These are phyloP conservation scores for Gaertneriomyces semiglobifer DNA, from an alignment of 192 early-diverging fungal genomes.

Conservation along the genomic window DNA sequence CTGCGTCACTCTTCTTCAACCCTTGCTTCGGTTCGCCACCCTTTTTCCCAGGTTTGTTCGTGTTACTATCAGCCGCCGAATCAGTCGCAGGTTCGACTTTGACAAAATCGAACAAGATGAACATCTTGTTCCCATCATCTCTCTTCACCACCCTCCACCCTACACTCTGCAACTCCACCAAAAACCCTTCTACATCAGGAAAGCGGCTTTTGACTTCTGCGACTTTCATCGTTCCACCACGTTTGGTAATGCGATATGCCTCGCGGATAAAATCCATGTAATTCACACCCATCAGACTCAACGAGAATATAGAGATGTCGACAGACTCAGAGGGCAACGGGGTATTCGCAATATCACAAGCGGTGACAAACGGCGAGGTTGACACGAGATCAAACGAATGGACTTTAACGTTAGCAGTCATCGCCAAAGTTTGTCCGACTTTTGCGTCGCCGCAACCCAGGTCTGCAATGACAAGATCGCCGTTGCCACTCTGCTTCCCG, in stretches of 20 bases:
- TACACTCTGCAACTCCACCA: slow-evolving; percentile 60
- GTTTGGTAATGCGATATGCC: slow-evolving; percentile 78
- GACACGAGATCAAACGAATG: slow-evolving; percentile 85
- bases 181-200: slow-evolving; percentile 72
- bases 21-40: no score
- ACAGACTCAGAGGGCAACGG: slow-evolving; percentile 64
- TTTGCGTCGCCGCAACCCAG: slow-evolving; percentile 96
- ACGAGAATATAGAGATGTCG: slow-evolving; percentile 86
- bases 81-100: slow-evolving; percentile 33
- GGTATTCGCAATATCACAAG: slow-evolving; percentile 90
- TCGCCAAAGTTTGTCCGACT: slow-evolving; percentile 65
- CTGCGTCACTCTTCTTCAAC: no score
- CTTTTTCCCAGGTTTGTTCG: no score
- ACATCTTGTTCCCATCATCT: slow-evolving; percentile 90
- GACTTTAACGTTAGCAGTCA: slow-evolving; percentile 35
- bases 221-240: slow-evolving; percentile 81
- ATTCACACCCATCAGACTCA: slow-evolving; percentile 97
- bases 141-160: slow-evolving; percentile 76
- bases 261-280: slow-evolving; percentile 88
- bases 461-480: slow-evolving; percentile 67
- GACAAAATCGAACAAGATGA: slow-evolving; percentile 82
- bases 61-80: no score
- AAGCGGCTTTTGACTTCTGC: slow-evolving; percentile 93
- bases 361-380: slow-evolving; percentile 72
- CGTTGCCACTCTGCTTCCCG: slow-evolving; percentile 42